A percentile compares a stretch with the other conserved stretches of the same genome.
phyloP scores from a whole-genome alignment of 305 asterid genomes.

The Solanum hybrid region DNA sequence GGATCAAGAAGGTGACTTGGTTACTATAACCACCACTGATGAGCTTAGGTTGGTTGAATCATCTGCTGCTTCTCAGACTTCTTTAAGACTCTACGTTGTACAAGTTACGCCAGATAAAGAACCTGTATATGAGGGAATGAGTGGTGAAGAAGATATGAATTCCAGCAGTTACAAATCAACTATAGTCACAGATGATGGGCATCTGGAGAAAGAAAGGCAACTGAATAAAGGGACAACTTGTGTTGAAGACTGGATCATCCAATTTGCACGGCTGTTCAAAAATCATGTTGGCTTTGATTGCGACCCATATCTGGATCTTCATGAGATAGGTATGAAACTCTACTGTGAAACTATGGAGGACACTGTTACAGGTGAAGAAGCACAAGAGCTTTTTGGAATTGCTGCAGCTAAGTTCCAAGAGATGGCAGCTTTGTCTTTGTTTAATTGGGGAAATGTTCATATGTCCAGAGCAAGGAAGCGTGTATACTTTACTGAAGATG shows the following conservation, averaged over 20 bases:
- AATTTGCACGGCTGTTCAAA: slow-evolving; percentile 74
- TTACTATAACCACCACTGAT: slow-evolving; percentile 75
- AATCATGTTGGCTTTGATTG: slow-evolving; percentile 81
- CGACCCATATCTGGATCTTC: slow-evolving; percentile 80
- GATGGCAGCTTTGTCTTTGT: slow-evolving; percentile 85
- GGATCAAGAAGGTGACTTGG: slow-evolving; percentile 89
- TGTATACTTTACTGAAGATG: slow-evolving; percentile 45
- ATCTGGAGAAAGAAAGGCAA: slow-evolving; percentile 16
- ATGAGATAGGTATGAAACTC: slow-evolving; percentile 74
- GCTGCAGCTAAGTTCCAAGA: slow-evolving; percentile 82
- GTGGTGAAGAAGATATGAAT: slow-evolving; percentile 27
- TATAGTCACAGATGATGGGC: slow-evolving; percentile 20
- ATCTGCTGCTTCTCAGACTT: slow-evolving; percentile 57
- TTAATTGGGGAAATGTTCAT: slow-evolving; percentile 90
- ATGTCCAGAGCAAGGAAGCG: slow-evolving; percentile 77
- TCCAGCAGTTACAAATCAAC: slow-evolving; percentile 29
- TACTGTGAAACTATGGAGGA: slow-evolving; percentile 91
- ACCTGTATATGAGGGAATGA: slow-evolving; percentile 58
- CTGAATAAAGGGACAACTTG: slow-evolving; percentile 25
- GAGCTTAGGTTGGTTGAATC: slow-evolving; percentile 86
- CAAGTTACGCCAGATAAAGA: slow-evolving; percentile 81
- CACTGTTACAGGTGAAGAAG: slow-evolving; percentile 68
- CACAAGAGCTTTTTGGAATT: slow-evolving; percentile 63
- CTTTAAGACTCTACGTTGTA: slow-evolving; percentile 57
- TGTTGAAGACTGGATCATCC: slow-evolving; percentile 75